Conservation (phyloP, 441 rosid species). For the Oxalis stricta region DNA sequence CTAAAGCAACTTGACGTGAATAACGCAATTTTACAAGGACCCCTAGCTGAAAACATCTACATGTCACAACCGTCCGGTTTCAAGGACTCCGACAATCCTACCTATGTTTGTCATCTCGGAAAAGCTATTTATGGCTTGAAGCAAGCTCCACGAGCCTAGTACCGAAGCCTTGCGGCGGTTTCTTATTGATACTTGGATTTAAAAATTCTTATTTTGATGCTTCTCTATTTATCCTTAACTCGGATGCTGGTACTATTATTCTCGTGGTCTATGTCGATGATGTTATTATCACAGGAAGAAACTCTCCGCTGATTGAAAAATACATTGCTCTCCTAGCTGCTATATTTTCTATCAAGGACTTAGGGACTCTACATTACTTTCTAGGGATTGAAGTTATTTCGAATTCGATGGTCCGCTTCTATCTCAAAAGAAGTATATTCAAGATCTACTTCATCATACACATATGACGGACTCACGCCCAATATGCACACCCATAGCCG, state of each 20-base stretch:
- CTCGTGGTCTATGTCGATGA: not conserved
- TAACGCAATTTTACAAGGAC: not conserved
- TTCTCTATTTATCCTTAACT: not conserved
- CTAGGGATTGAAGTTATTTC: no score
- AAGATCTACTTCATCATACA: no score
- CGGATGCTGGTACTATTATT: no score
- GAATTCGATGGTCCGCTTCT: no score
- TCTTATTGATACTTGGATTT: not conserved
- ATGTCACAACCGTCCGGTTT: not conserved
- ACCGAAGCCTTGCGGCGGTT: not conserved
- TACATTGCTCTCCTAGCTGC: not conserved
- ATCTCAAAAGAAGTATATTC: no score
- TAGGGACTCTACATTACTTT: not conserved
- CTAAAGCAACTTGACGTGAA: not conserved
- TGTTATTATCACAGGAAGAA: not conserved
- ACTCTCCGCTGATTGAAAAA: fast-evolving
- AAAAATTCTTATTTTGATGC: not conserved
- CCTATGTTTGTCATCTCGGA: not conserved
- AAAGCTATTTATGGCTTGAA: not conserved
- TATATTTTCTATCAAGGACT: not conserved
- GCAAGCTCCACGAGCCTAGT: not conserved
- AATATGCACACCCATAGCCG: not conserved
- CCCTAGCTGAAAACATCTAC: not conserved
- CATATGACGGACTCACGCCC: no score
- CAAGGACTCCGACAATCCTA: not conserved